Evolutionary conservation across 257 asterid species (phyloP).

Genomic region (Henckelia pumila): DNA sequence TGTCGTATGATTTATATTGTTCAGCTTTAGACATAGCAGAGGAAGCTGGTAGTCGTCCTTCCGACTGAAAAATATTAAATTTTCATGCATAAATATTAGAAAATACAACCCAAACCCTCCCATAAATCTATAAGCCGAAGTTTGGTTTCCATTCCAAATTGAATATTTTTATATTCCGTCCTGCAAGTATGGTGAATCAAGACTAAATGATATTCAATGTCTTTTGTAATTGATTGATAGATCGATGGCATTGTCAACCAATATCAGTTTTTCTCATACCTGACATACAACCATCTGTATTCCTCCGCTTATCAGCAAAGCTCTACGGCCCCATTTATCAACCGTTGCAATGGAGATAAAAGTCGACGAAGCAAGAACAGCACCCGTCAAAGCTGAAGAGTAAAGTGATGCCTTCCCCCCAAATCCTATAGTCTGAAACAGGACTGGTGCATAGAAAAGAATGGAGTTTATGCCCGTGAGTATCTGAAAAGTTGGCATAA

Average conservation of each 20-base stretch:
- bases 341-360: constrained; percentile 66
- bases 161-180: no score
- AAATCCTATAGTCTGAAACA: constrained; percentile 80
- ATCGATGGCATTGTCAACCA: background rate
- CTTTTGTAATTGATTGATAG: background rate
- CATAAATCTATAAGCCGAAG: background rate
- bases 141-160: background rate
- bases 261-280: constrained; percentile 28
- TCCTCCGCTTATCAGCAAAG: constrained; percentile 64
- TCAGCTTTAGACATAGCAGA: background rate
- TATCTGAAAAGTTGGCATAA: constrained; percentile 79
- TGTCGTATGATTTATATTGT: background rate
- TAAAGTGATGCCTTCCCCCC: constrained; percentile 55
- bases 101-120: no score
- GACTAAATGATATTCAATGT: no score
- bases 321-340: constrained; percentile 65
- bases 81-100: no score
- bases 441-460: constrained; percentile 80
- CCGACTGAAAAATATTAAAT: no score
- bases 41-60: background rate
- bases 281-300: constrained; percentile 68
- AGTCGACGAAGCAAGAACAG: constrained; percentile 69
- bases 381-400: constrained; percentile 81
- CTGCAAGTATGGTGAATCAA: no score
- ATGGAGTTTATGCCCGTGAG: constrained; percentile 82